These are phyloP conservation scores for Trichoderma polysporum DNA, from an alignment of 2,329 filamentous ascomycete genomes.

Conservation along the genomic window DNA sequence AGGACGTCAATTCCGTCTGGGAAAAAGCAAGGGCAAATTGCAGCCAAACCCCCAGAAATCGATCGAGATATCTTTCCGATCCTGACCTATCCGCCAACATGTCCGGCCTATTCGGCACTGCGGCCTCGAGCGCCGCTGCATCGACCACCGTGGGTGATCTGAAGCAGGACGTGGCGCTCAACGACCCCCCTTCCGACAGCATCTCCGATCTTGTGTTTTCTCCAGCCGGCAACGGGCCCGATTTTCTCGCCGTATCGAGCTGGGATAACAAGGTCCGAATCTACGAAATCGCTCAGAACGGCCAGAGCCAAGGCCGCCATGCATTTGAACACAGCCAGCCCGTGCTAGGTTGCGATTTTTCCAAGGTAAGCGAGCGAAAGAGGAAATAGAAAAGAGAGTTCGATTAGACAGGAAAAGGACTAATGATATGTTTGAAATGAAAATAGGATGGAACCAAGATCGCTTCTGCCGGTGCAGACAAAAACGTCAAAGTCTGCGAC, in stretches of 20 bases:
- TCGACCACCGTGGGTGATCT: constrained; percentile 84
- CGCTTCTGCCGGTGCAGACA: constrained; percentile 85
- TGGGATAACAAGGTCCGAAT: constrained; percentile 99
- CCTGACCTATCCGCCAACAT: constrained; percentile 43
- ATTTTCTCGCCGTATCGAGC: constrained; percentile 85
- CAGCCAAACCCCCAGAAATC: neutral
- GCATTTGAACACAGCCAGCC: constrained; percentile 83
- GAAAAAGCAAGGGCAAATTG: no score
- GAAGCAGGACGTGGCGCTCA: constrained; percentile 80
- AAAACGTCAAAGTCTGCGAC: constrained; percentile 85
- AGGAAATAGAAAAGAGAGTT: neutral
- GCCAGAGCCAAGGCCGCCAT: constrained; percentile 80
- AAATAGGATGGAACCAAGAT: constrained; percentile 84
- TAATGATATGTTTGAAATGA: neutral
- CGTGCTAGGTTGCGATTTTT: constrained; percentile 83
- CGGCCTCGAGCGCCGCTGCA: constrained; percentile 53
- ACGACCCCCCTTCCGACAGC: constrained; percentile 79
- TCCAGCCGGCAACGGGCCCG: constrained; percentile 53
- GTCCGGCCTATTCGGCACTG: constrained; percentile 61
- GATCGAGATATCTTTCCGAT: neutral
- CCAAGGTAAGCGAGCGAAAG: constrained; percentile 62
- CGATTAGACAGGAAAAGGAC: neutral
- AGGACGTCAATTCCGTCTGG: neutral
- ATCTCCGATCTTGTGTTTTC: constrained; percentile 87
- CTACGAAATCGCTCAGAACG: constrained; percentile 80